Evolutionary conservation across 2,329 filamentous ascomycete genomes (phyloP), one percentile per base, ranked within the genome.

Genomic region (Chaetothyriales sp.): DNA sequence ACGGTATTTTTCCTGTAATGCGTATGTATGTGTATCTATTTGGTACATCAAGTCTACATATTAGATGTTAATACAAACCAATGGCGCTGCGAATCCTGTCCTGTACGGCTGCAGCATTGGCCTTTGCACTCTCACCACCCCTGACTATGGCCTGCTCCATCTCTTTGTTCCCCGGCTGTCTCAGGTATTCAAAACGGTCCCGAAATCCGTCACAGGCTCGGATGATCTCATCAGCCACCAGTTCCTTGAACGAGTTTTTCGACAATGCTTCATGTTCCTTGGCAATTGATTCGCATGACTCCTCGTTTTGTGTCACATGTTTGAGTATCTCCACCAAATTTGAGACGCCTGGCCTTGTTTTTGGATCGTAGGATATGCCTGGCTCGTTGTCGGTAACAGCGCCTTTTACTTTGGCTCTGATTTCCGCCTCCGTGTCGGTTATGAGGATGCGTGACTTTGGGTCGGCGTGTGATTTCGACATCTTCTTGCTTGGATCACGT

Each of bases 381-480:
- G 67, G 57, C 20, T 76, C 63, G 0, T 78, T 83, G 66, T 98
- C 92, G 1, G 92, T 96, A 28, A 87, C 64, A 6, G 92, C 86
- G 5, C 70, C 67, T 57, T 73, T 79, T 56, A 96, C 71, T 64
- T 94, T 95, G 46, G 68, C 66, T 18, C 69, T 66, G 54, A 96
- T 89, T 2, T 74, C 70, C 0, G 76, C 68, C 0, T 76, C 69
- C 0, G 72, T 66, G 60, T 95, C 86, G 1, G 83, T 94, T 53
- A 98, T 79, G 10, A 92, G 70, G 59, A 98, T 93, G 18, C 87
- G 78, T 6, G 87, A 93, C 47, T 76, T 77, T 2, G 77, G 73
- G 58, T 84, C 78, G 0, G 74, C 63, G 60, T 87, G 76, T 0
- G 88, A 95, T 68, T 98, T 98, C 51, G 88, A 95, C 92, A 98